phyloP scores from a whole-genome alignment of 1,284 basidiomycete genomes.

The Pholiota adiposa region DNA sequence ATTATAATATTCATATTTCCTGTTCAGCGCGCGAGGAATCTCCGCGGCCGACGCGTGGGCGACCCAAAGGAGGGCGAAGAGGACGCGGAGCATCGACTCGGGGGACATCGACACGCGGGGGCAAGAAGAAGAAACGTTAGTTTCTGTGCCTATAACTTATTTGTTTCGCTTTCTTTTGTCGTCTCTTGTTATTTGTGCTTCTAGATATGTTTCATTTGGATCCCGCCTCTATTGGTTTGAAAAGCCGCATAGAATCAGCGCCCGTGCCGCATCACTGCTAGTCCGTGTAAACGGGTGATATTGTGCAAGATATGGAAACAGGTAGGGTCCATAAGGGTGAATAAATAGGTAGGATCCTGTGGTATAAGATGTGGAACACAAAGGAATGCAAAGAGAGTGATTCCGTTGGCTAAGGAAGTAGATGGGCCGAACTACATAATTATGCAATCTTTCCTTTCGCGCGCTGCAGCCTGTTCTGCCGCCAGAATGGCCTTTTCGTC shows the following conservation, averaged over 20 bases:
- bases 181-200: neutral
- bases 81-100: slow-evolving; percentile 26
- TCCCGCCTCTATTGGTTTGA: neutral
- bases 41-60: slow-evolving; percentile 35
- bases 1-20: slow-evolving; percentile 5
- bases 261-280: neutral
- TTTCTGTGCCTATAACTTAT: slow-evolving; percentile 6
- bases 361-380: too few species aligned
- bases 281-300: neutral
- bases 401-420: too few species aligned
- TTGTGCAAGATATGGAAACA: too few species aligned
- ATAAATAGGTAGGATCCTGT: too few species aligned
- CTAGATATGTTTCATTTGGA: neutral
- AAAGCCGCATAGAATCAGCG: neutral
- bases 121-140: slow-evolving; percentile 39
- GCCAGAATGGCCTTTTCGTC: slow-evolving; percentile 68
- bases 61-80: slow-evolving; percentile 28
- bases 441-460: slow-evolving; percentile 54
- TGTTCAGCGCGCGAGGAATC: slow-evolving; percentile 35
- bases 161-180: slow-evolving; percentile 2
- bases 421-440: slow-evolving; percentile 50
- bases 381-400: too few species aligned
- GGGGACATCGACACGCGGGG: slow-evolving; percentile 22
- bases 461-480: slow-evolving; percentile 45
- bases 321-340: too few species aligned